Evolutionary conservation across 768 basidiomycete species (phyloP).

Genomic region (Kwoniella shandongensis): DNA sequence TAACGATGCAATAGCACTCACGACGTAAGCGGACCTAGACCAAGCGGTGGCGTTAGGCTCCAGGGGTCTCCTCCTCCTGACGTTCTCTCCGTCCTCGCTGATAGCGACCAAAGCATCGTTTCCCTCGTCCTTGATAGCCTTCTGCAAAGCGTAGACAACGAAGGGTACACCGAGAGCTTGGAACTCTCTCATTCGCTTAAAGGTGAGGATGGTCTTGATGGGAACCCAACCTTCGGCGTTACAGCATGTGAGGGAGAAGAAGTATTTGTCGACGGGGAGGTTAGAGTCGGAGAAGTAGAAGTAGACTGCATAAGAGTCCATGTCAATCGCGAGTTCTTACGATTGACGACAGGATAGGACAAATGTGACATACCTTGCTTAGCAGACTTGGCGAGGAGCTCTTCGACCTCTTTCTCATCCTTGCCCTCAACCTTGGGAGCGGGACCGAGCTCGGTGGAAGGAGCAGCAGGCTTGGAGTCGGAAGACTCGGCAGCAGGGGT

Average conservation of each 20-base stretch:
- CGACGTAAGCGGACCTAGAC: conserved; percentile 83
- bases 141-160: conserved; percentile 67
- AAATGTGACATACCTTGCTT: conserved; percentile 51
- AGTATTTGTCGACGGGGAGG: conserved; percentile 78
- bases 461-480: conserved; percentile 4
- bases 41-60: conserved; percentile 70
- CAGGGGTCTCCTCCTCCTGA: conserved; percentile 72
- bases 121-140: conserved; percentile 36
- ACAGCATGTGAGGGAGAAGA: conserved; percentile 82
- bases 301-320: conserved; percentile 63
- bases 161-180: conserved; percentile 64
- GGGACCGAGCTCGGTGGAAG: conserved; percentile 17
- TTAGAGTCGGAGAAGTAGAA: conserved; percentile 98
- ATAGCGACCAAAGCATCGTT: conserved; percentile 65
- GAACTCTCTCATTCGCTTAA: conserved; percentile 90
- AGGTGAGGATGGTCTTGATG: conserved; percentile 79
- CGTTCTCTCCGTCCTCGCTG: conserved; percentile 68
- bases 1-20: conserved; percentile 56
- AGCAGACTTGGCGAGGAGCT: conserved; percentile 35
- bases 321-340: too few relatives aligned
- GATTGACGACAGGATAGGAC: too few relatives aligned
- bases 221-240: conserved; percentile 87
- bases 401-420: conserved; percentile 44
- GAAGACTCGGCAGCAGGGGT: conserved; percentile 13
- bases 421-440: conserved; percentile 40